These are phyloP conservation scores for Macrocybe sp. DNA, from an alignment of 1,284 basidiomycete species.

Conservation along the genomic window DNA sequence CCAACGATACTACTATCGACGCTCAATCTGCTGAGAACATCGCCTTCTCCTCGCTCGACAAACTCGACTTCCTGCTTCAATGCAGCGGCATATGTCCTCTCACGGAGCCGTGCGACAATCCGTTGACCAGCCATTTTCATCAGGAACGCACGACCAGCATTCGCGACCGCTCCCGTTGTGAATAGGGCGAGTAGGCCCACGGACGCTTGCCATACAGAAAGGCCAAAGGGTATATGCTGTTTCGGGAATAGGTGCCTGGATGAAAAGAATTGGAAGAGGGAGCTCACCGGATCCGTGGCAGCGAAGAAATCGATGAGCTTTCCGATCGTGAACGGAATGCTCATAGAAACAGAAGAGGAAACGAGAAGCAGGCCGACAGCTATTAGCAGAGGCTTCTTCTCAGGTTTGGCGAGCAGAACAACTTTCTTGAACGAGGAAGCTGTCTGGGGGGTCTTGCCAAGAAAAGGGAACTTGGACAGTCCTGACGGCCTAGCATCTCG, in stretches of 20 bases:
- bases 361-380: conserved; percentile 67
- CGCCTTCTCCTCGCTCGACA: conserved; percentile 91
- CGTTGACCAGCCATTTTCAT: conserved; percentile 90
- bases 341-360: conserved; percentile 83
- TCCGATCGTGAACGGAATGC: conserved; percentile 86
- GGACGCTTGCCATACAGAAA: conserved; percentile 82
- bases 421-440: conserved; percentile 72
- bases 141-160: conserved; percentile 83
- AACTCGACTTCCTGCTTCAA: conserved; percentile 90
- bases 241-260: too few relatives aligned
- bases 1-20: conserved; percentile 94
- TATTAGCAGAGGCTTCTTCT: conserved; percentile 64
- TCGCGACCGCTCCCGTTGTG: conserved; percentile 83
- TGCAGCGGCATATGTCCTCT: conserved; percentile 78
- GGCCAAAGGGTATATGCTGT: conserved; percentile 71
- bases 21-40: conserved; percentile 88
- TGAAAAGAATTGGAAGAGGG: conserved; percentile 1
- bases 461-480: conserved; percentile 30
- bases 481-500: conserved; percentile 29
- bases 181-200: conserved; percentile 75
- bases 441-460: conserved; percentile 26
- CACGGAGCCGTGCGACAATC: conserved; percentile 86
- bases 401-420: conserved; percentile 71
- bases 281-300: conserved; percentile 57
- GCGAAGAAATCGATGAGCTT: conserved; percentile 92